Conservation (phyloP, 805 yeast species). For the Teunomyces stri region DNA sequence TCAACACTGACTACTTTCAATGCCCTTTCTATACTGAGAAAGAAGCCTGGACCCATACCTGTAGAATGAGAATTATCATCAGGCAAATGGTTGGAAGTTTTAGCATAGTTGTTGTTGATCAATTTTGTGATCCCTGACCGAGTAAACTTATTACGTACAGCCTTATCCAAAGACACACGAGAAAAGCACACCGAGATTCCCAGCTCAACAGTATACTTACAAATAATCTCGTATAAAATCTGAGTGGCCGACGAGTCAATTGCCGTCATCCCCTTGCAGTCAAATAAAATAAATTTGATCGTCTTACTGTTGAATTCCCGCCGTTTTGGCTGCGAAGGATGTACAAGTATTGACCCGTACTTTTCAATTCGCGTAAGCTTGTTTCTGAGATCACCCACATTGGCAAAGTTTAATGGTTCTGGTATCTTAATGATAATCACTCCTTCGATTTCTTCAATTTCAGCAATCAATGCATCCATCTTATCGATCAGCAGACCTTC, state of each 20-base stretch:
- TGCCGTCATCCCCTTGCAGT: constrained; percentile 76
- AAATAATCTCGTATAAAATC: constrained; percentile 59
- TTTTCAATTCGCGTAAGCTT: constrained; percentile 68
- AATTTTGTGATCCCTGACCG: constrained; percentile 51
- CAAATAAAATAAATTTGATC: constrained; percentile 64
- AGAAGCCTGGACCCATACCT: constrained; percentile 31
- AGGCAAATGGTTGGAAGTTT: constrained; percentile 10
- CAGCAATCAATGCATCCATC: constrained; percentile 18
- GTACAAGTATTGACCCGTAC: constrained; percentile 71
- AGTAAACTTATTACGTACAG: constrained; percentile 49
- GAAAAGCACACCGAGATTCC: constrained; percentile 59
- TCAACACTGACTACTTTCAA: constrained; percentile 39
- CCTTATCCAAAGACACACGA: constrained; percentile 50
- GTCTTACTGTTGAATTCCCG: constrained; percentile 37
- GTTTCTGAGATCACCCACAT: constrained; percentile 70
- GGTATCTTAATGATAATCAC: constrained; percentile 78
- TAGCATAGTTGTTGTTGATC: constrained; percentile 20
- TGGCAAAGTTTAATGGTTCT: constrained; percentile 86
- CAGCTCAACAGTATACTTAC: constrained; percentile 48
- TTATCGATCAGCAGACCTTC: constrained; percentile 5
- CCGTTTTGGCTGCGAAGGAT: constrained; percentile 68
- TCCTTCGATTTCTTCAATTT: constrained; percentile 56
- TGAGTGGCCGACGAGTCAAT: constrained; percentile 82
- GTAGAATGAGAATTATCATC: constrained; percentile 18
- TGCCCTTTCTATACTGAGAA: constrained; percentile 57